phyloP scores from a whole-genome alignment of 345 rosid species.

The Populus tremula region DNA sequence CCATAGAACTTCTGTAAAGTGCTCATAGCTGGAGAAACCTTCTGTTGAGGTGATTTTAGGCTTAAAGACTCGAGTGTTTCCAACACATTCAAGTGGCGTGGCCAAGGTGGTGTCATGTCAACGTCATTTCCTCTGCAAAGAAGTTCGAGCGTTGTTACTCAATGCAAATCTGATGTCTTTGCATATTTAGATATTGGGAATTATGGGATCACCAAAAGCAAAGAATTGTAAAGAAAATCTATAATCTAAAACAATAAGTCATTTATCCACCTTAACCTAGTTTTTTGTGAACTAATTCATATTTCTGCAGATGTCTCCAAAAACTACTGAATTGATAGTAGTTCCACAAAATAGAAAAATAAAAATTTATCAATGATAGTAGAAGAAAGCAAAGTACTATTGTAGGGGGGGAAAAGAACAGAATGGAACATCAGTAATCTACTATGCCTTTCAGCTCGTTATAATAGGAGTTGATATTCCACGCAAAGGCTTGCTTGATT shows the following conservation, averaged over 20 bases:
- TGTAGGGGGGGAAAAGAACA: too few relatives aligned
- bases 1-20: constrained; percentile 76
- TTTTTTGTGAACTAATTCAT: too few relatives aligned
- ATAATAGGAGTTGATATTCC: too few relatives aligned
- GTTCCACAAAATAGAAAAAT: too few relatives aligned
- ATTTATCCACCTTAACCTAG: too few relatives aligned
- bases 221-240: not conserved
- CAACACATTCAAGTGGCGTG: constrained; percentile 1
- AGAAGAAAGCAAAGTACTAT: too few relatives aligned
- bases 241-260: not conserved
- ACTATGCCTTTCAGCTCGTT: too few relatives aligned
- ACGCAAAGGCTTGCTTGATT: too few relatives aligned
- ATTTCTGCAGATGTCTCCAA: too few relatives aligned
- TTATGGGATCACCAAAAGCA: not conserved
- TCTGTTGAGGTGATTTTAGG: constrained; percentile 41
- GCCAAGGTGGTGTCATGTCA: constrained; percentile 16
- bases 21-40: constrained; percentile 74
- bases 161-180: not conserved
- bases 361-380: too few relatives aligned
- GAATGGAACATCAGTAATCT: too few relatives aligned
- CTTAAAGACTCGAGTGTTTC: constrained; percentile 52
- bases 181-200: not conserved
- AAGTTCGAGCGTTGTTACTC: not conserved
- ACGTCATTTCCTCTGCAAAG: constrained; percentile 9
- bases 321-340: too few relatives aligned